These are phyloP conservation scores for Camelina laxa DNA, from an alignment of 345 rosid species.

Conservation along the genomic window DNA sequence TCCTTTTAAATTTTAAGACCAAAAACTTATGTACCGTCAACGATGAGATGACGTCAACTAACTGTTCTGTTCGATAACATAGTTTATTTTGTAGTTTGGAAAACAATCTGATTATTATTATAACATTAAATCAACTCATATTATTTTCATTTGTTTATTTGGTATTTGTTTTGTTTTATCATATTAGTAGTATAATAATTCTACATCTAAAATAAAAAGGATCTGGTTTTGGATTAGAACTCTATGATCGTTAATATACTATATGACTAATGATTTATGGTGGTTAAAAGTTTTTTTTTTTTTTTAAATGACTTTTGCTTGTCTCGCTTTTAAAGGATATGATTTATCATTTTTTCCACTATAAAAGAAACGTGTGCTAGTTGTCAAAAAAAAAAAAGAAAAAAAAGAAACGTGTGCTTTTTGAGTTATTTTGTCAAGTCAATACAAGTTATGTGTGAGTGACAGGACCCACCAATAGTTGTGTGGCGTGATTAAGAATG, in stretches of 20 bases:
- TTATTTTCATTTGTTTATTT: not conserved
- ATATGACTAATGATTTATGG: not conserved
- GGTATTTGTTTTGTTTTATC: not conserved
- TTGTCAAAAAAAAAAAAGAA: too few species aligned
- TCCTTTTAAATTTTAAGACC: not conserved
- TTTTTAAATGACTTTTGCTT: too few species aligned
- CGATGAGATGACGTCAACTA: not conserved
- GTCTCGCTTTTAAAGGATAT: not conserved
- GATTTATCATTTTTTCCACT: not conserved
- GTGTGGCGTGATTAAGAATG: constrained; percentile 9
- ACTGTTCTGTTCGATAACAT: not conserved
- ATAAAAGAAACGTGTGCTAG: not conserved
- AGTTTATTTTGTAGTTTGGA: not conserved
- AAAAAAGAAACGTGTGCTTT: not conserved
- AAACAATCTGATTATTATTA: not conserved
- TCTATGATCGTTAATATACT: not conserved
- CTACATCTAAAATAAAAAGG: too few species aligned
- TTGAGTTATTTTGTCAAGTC: not conserved
- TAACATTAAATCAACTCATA: not conserved
- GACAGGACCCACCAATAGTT: constrained; percentile 20
- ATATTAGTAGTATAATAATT: not conserved
- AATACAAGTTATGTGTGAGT: not conserved
- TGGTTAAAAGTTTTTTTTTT: not conserved
- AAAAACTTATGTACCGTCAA: not conserved
- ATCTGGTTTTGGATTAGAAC: not conserved